Evolutionary conservation across 176 grass and related monocot species (phyloP).

Genomic region (Bromus sterilis): DNA sequence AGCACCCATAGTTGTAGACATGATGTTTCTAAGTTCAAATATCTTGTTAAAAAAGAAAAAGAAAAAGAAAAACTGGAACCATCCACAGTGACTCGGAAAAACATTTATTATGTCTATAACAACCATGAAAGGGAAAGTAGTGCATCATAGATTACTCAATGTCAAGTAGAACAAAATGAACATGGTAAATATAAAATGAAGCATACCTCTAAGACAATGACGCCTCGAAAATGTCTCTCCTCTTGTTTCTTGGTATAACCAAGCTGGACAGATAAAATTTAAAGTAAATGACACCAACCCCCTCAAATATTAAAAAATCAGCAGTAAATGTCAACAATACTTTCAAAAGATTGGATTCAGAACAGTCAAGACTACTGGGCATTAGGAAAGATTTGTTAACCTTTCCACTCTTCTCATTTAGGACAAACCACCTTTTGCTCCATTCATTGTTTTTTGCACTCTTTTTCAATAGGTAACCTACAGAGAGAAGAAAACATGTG

Average conservation of each 20-base stretch:
- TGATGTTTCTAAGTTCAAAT: background rate
- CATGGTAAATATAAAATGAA: background rate
- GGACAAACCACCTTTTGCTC: conserved; percentile 89
- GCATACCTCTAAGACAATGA: conserved; percentile 75
- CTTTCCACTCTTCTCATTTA: conserved; percentile 96
- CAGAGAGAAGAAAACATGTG: conserved; percentile 3
- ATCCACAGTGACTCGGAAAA: background rate
- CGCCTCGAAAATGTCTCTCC: conserved; percentile 85
- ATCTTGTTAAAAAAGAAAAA: background rate
- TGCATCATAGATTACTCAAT: background rate
- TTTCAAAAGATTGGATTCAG: conserved; percentile 12
- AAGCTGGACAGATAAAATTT: conserved; percentile 46
- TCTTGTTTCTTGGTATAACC: conserved; percentile 98
- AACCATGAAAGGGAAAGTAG: background rate
- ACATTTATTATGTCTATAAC: background rate
- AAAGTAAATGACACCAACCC: conserved; percentile 15
- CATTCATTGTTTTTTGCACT: conserved; percentile 96
- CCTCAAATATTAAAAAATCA: conserved; percentile 13
- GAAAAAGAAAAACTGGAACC: background rate
- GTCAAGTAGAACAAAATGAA: conserved; percentile 3
- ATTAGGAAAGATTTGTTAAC: conserved; percentile 39
- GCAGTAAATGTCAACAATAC: background rate
- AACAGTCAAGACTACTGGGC: background rate
- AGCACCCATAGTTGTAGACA: background rate
- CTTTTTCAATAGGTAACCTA: conserved; percentile 87